Base-by-base conservation (phyloP, 2,329 filamentous ascomycete genomes). In the Exutisphaerella laricina region DNA sequence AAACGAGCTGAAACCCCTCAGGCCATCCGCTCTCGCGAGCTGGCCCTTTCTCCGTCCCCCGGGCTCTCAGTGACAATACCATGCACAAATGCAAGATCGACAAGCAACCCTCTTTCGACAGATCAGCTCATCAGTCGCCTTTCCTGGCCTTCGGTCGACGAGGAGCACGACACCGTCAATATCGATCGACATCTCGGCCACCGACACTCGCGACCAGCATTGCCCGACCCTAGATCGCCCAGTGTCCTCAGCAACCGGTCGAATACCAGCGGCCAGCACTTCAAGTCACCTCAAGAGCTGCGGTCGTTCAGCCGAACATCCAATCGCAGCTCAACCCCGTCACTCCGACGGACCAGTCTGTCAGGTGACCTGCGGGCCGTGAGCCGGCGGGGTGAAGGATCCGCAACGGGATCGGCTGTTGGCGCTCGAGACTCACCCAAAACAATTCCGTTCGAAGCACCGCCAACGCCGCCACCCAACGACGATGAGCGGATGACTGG, bases 401-500 rank as follows among this genome's bases (percentile, higher is more conserved):
- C 48, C 32, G 39, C 39, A 38, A 44, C 65, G 66, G 62, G 59
- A 56, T 64, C 63, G 55, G 61, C 60, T 58, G 61, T 60, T 51
- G 56, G 59, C 49, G 59, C 57, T 49, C 50, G 50, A 50, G 59
- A 59, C 32, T 58, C 61, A 51, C 58, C 60, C 54, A 58, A 56
- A 57, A 63, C 61, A 57, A 64, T 63, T 49, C 56, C 62, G 42
- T 62, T 66, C 54, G 63, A 66, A 58, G 60, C 66, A 47, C 67
- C 66, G 47, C 66, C 68, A 51, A 70, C 69, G 47, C 68, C 66
- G 58, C 77, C 74, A 59, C 75, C 74, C 56, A 74, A 70, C 57
- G 78, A 80, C 71, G 84, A 83, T 63, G 85, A 87, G 59, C 76
- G 88, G 68, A 85, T 83, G 67, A 88, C 90, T 71, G 87, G 88